A percentile compares a stretch with the other conserved stretches of the same genome.
phyloP scores from a whole-genome alignment of 257 asterid genomes.

The Dorcoceras hygrometricum region DNA sequence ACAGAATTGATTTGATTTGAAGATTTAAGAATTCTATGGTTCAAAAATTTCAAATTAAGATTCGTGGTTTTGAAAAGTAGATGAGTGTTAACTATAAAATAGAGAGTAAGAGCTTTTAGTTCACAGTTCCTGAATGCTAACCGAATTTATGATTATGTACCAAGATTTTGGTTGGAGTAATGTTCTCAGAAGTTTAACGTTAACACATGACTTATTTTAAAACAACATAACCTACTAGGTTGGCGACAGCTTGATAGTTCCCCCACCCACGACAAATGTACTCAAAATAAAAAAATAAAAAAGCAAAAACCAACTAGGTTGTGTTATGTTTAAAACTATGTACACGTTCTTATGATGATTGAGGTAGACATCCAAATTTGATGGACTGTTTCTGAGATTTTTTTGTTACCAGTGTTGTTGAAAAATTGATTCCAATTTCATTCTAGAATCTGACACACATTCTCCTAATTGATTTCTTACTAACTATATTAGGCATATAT shows the following conservation, averaged over 20 bases:
- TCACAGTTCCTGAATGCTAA: neutral
- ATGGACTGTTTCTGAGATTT: neutral
- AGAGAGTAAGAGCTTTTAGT: neutral
- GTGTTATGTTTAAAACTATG: neutral
- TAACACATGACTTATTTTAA: too few relatives aligned
- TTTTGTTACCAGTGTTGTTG: neutral
- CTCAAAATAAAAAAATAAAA: too few relatives aligned
- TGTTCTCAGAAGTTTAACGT: neutral
- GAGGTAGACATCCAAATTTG: neutral
- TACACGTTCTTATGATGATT: neutral
- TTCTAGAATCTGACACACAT: slow-evolving; percentile 4
- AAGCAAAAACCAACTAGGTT: neutral
- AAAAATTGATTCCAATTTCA: slow-evolving; percentile 1
- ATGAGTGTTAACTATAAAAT: neutral
- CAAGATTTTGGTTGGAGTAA: neutral
- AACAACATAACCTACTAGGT: too few relatives aligned
- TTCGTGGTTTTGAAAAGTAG: slow-evolving; percentile 2
- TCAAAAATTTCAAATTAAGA: neutral
- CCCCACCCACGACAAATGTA: too few relatives aligned
- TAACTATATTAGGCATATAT: slow-evolving; percentile 2
- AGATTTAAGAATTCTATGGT: neutral
- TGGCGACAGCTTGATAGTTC: too few relatives aligned
- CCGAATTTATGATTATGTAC: neutral
- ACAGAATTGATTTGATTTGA: neutral
- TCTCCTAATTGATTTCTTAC: slow-evolving; percentile 4